Percentiles rank a stretch among this genome's conserved stretches.
Conservation (phyloP, 192 early-diverging fungal species). For the Rhizophagus prolifer region DNA sequence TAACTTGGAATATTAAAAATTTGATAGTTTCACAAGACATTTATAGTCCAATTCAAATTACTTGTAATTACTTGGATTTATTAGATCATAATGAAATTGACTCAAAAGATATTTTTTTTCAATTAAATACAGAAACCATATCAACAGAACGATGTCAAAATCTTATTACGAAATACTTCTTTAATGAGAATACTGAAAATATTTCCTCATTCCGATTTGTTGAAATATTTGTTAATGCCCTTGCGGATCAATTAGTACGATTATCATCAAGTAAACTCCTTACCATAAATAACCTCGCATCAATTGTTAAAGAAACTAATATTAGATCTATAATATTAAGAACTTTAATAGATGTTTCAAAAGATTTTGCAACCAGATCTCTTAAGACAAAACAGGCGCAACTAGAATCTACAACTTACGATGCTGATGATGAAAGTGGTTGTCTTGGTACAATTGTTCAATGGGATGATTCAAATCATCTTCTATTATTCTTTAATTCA, state of each 20-base stretch:
- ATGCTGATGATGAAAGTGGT: too few species aligned
- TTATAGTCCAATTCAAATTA: slow-evolving; percentile 18
- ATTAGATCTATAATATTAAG: not conserved
- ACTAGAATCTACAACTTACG: not conserved
- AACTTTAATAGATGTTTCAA: not conserved
- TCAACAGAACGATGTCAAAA: not conserved
- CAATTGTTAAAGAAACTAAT: not conserved
- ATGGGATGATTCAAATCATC: not conserved
- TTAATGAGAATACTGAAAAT: not conserved
- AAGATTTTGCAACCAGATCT: not conserved
- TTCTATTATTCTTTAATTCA: not conserved
- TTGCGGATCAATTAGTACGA: not conserved
- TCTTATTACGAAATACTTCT: not conserved
- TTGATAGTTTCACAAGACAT: slow-evolving; percentile 14
- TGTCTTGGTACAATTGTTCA: not conserved
- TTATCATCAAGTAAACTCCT: slow-evolving; percentile 20
- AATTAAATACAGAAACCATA: not conserved
- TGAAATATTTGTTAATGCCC: not conserved
- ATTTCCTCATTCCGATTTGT: not conserved
- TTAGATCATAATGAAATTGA: not conserved
- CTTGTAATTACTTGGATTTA: slow-evolving; percentile 10
- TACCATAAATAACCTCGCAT: not conserved
- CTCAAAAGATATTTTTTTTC: not conserved
- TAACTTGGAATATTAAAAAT: slow-evolving; percentile 28
- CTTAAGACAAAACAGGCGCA: not conserved